Evolutionary conservation across 257 asterid genomes (phyloP), one percentile per base, ranked within the genome.

Genomic region (Penstemon eatonii): DNA sequence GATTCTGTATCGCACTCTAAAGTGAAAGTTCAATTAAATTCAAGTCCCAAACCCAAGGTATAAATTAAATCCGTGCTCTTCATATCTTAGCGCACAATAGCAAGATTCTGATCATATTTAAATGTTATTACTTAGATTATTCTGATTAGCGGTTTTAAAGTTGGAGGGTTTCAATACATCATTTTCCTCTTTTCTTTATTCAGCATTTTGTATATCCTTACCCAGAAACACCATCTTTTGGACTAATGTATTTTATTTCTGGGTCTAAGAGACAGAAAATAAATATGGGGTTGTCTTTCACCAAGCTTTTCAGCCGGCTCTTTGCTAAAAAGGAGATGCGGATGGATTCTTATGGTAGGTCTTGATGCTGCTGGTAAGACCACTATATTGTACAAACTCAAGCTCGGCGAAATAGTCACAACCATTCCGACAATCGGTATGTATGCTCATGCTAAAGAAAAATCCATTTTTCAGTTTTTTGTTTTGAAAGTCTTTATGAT

Each of bases 291-390:
- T 79, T 88, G 76, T 86, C 95, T 18, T 85, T 88, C 73, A 79
- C 83, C 71, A 88, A 88, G 87, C 92, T 88, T 67, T 88, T 88
- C 77, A 86, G 92, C 63, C 81, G 89, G 49, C 83, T 88, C 43
- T 88, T 88, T 71, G 95, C 95, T 75, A 88, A 86, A 82, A 88
- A 76, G 84, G 92, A 88, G 83, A 88, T 88, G 95, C 78, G 92
- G 11, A 88, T 88, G 92, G 11, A 88, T 88, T 56, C 88, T 88
- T 71, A 88, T 88, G 95, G 90, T 88, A 38, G 95, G 95, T 84
- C 92, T 88, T 8, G 95, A 85, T 75, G 95, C 92, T 47, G 95
- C 95, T 69, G 95, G 95, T 83, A 88, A 88, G 84, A 88, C 95
- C 65, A 88, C 96, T 3, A 88, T 88, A 71, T 74, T 88, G 83